Evolutionary conservation across 768 basidiomycete genomes (phyloP).

Genomic region (Floccularia luteovirens): DNA sequence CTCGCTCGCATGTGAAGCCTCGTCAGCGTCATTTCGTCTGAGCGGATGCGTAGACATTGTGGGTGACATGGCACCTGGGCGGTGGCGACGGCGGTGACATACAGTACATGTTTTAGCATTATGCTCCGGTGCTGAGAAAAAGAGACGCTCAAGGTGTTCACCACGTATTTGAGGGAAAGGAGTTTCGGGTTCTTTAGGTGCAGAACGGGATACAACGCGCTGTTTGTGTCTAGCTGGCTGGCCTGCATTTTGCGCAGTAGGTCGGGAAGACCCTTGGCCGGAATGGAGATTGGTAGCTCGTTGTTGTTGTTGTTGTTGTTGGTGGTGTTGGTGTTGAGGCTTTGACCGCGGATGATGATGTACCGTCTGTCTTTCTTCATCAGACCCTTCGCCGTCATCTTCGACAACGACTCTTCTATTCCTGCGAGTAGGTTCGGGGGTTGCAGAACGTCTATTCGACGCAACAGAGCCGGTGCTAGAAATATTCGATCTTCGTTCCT

Average conservation of each 20-base stretch:
- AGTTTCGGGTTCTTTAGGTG: constrained; percentile 21
- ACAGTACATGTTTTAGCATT: constrained; percentile 61
- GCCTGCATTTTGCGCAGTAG: constrained; percentile 2
- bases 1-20: constrained; percentile 6
- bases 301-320: not conserved
- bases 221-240: constrained; percentile 5
- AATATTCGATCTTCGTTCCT: constrained; percentile 50
- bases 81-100: constrained; percentile 44
- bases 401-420: constrained; percentile 3
- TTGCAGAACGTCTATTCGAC: constrained; percentile 3
- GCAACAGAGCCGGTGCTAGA: constrained; percentile 9
- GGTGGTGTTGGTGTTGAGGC: constrained; percentile 5
- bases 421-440: not conserved
- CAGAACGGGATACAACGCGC: not conserved
- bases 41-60: constrained; percentile 9
- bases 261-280: constrained; percentile 4
- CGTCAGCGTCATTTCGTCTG: constrained; percentile 4
- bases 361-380: constrained; percentile 2
- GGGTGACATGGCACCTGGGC: constrained; percentile 5
- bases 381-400: constrained; percentile 11
- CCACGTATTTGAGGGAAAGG: constrained; percentile 85
- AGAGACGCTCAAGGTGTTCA: constrained; percentile 67
- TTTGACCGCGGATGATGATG: constrained; percentile 1
- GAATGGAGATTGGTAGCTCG: not conserved
- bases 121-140: constrained; percentile 76